These are phyloP conservation scores for Stagonosporopsis rhizophila DNA, from an alignment of 2,329 filamentous ascomycete species.

Conservation along the genomic window DNA sequence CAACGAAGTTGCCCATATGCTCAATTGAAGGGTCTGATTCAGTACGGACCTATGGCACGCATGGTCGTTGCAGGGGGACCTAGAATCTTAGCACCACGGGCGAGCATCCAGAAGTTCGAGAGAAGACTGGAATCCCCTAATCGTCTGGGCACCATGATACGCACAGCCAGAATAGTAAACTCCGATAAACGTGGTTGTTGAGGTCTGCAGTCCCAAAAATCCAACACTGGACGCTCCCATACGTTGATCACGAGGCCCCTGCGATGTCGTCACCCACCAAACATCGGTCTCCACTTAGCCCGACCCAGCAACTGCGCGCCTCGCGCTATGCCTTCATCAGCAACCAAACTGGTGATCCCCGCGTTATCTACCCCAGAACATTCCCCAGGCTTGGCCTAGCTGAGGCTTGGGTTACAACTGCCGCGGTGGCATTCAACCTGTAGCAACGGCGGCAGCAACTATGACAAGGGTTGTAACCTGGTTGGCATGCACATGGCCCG, in stretches of 20 bases:
- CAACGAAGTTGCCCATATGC: background rate
- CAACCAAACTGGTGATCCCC: conserved; percentile 22
- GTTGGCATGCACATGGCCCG: conserved; percentile 18
- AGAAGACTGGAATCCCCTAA: background rate
- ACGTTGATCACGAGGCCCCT: background rate
- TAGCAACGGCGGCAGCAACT: conserved; percentile 6
- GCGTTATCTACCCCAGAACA: conserved; percentile 30
- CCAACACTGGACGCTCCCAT: background rate
- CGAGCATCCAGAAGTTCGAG: background rate
- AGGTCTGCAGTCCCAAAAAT: background rate
- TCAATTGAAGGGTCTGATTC: background rate
- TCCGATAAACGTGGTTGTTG: background rate
- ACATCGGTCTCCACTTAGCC: conserved; percentile 27
- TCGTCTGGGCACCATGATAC: background rate
- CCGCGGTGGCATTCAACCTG: conserved; percentile 13
- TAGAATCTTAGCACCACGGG: background rate
- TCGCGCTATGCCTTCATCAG: conserved; percentile 16
- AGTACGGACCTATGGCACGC: background rate
- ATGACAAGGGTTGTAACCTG: conserved; percentile 12
- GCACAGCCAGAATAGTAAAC: background rate
- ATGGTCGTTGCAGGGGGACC: conserved; percentile 1
- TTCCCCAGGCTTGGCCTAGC: conserved; percentile 23
- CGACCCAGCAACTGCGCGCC: background rate
- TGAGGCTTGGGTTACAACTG: conserved; percentile 28
- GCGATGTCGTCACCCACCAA: conserved; percentile 2